Evolutionary conservation across 176 grass and related monocot species (phyloP), one percentile per base, ranked within the genome.

Genomic region (Guadua angustifolia): DNA sequence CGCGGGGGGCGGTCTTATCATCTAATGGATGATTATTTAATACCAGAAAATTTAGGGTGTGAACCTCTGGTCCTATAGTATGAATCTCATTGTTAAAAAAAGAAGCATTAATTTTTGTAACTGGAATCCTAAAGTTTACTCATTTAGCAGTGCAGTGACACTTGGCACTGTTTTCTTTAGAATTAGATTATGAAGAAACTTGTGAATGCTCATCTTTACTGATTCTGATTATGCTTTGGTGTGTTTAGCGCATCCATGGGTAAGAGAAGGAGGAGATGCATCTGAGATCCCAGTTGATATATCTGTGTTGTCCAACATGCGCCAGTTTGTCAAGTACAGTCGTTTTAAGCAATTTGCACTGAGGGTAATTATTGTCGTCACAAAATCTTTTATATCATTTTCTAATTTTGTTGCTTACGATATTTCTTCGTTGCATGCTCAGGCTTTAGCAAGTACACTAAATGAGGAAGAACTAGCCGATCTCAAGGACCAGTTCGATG

Each of bases 311-410:
- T 94, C 71, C 50, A 99, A 99, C 86, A 99, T 99, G 91, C 93
- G 96, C 29, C 87, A 92, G 33, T 99, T 95, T 90, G 96, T 99
- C 77, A 99, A 94, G 83, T 99, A 99, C 84, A 95, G 93, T 80
- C 96, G 96, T 66, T 90, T 99, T 79, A 99, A 99, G 83, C 96
- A 99, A 77, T 99, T 99, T 79, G 96, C 96, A 7, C 83, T 99
- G 38, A 89, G 93, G 96, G 93, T 95, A 99, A 94, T 62, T 73
- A 45, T 35, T 59, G 22, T 26, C 0, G 4, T 42, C 61, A 24
- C 43, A 78, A 63, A 70, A 6, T 46, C 70, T 44, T 68, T 68
- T 52, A 19, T 40, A 65, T 35, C 11, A 47, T 44, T 74, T 46
- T 18, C 22, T 39, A 45, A 45, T 80, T 77, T 33, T 69, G 51